Base-by-base conservation (phyloP, 2,329 filamentous ascomycete species). In the Tolypocladium pustulatum region DNA sequence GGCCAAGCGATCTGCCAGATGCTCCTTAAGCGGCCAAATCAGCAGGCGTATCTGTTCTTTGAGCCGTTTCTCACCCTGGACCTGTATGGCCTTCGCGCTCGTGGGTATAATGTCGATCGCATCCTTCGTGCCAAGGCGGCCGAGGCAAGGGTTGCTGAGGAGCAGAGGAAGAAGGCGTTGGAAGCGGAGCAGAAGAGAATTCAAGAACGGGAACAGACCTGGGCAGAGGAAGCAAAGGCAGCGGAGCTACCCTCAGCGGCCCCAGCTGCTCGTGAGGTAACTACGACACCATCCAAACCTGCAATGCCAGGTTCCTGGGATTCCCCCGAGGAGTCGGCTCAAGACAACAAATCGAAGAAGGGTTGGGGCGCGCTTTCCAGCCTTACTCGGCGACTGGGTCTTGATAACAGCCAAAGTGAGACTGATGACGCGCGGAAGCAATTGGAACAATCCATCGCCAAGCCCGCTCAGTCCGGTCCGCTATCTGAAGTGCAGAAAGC, bases 21-120 rank as follows among this genome's bases (percentile, higher is more conserved):
- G 57, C 79, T 99, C 41, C 78, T 99, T 54, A 84, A 84, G 57
- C 84, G 91, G 27, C 91, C 93, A 9, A 93, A 90, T 63, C 89
- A 96, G 66, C 89, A 95, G 68, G 91, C 93, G 2, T 91, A 90
- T 58, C 82, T 97, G 58, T 93, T 94, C 57, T 85, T 99, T 58
- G 94, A 97, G 73, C 92, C 91, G 57, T 88, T 99, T 62, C 76
- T 99, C 41, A 93, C 89, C 59, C 86, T 94, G 10, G 90, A 93
- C 65, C 79, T 99, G 30, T 82, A 89, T 54, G 87, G 92, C 56
- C 76, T 99, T 46, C 87, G 90, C 66, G 85, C 86, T 61, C 90
- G 94, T 63, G 94, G 94, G 1, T 97, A 97, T 78, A 97, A 99
- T 65, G 94, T 99, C 43, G 91, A 97, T 68, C 88, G 94, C 55